Conservation (phyloP, 2,329 filamentous ascomycete genomes). For the Scedosporium dehoogii region DNA sequence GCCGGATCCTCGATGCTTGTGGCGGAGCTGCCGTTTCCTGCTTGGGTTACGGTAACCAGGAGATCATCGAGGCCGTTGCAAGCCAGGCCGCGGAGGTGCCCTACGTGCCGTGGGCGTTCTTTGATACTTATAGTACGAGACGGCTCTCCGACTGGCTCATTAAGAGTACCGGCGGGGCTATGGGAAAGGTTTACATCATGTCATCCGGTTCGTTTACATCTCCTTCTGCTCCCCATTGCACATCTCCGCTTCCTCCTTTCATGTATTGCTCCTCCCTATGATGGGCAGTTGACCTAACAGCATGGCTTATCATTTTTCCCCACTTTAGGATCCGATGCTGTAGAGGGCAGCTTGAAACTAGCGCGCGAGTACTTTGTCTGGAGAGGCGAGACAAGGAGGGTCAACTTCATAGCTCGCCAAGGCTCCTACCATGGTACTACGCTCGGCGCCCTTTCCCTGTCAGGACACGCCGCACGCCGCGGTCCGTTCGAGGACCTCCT, state of each 20-base stretch:
- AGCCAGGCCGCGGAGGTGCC: constrained; percentile 47
- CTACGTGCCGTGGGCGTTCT: constrained; percentile 27
- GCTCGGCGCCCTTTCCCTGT: constrained; percentile 53
- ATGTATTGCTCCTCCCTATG: neutral
- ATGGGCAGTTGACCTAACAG: neutral
- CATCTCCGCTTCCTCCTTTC: neutral
- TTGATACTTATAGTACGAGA: constrained; percentile 41
- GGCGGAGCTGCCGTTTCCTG: constrained; percentile 65
- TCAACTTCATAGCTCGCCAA: constrained; percentile 29
- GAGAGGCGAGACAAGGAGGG: constrained; percentile 21
- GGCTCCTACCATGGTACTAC: constrained; percentile 40
- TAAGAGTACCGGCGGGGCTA: constrained; percentile 14
- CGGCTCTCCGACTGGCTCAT: constrained; percentile 17
- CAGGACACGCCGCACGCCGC: constrained; percentile 52
- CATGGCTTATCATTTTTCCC: neutral
- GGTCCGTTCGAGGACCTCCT: constrained; percentile 51
- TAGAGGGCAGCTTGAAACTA: constrained; percentile 38
- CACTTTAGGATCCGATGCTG: constrained; percentile 38
- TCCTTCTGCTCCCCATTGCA: neutral
- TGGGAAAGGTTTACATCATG: constrained; percentile 23
- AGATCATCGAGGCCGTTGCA: constrained; percentile 50
- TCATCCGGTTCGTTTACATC: constrained; percentile 19
- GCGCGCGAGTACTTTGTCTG: constrained; percentile 38
- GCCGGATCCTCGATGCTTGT: constrained; percentile 58
- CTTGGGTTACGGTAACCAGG: constrained; percentile 55